Conservation (phyloP, 371 early-diverging fungal species). For the Batkoa obscura region DNA sequence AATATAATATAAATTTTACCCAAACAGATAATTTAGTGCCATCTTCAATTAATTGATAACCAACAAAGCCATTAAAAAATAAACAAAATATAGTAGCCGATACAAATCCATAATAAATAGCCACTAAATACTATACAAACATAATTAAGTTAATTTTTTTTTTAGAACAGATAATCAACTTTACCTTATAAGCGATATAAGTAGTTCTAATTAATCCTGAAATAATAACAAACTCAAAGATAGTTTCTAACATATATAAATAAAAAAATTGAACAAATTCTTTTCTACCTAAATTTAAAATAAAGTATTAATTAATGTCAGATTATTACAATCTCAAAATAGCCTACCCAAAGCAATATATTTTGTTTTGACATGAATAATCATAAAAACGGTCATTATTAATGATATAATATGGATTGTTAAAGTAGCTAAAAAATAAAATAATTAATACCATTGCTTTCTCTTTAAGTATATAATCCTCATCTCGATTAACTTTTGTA, state of each 20-base stretch:
- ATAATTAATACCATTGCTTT: neutral
- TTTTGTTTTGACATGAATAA: slow-evolving; percentile 86
- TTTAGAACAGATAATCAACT: slow-evolving; percentile 8
- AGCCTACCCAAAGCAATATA: slow-evolving; percentile 88
- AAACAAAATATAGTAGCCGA: slow-evolving; percentile 78
- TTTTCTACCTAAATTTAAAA: slow-evolving; percentile 48
- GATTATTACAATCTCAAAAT: neutral
- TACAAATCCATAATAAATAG: slow-evolving; percentile 60
- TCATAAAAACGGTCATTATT: slow-evolving; percentile 92
- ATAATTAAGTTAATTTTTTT: neutral
- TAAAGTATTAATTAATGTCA: neutral
- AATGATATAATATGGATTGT: slow-evolving; percentile 80
- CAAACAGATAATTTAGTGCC: slow-evolving; percentile 78
- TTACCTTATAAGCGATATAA: slow-evolving; percentile 57
- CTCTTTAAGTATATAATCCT: no score
- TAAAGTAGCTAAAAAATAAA: slow-evolving; percentile 33
- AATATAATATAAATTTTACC: slow-evolving; percentile 23
- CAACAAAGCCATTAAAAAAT: slow-evolving; percentile 85
- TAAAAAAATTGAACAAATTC: slow-evolving; percentile 96
- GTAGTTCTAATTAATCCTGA: slow-evolving; percentile 81
- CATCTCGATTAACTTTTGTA: no score
- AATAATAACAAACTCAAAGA: slow-evolving; percentile 71
- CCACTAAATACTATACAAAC: slow-evolving; percentile 55
- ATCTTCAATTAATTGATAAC: slow-evolving; percentile 93
- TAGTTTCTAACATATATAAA: slow-evolving; percentile 61